Conservation (phyloP, 768 basidiomycete genomes). For the Lactarius sp. region DNA sequence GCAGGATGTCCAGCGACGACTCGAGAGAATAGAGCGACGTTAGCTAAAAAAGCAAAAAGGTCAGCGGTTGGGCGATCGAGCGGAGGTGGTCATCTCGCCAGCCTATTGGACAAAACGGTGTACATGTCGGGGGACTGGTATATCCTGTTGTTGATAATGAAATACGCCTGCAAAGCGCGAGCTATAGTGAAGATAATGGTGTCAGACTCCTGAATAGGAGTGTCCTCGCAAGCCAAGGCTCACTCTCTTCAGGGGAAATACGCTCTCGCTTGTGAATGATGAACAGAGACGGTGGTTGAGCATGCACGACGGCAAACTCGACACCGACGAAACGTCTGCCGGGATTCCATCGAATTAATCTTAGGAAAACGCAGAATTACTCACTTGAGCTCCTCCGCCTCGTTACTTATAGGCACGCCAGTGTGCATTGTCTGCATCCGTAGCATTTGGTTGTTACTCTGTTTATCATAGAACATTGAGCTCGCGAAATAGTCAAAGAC, state of each 20-base stretch:
- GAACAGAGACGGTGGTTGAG: constrained; percentile 75
- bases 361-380: constrained; percentile 26
- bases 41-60: constrained; percentile 38
- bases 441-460: constrained; percentile 86
- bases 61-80: neutral
- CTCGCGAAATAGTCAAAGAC: constrained; percentile 88
- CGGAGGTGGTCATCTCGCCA: constrained; percentile 43
- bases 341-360: neutral
- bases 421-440: constrained; percentile 93
- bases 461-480: constrained; percentile 93
- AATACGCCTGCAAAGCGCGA: constrained; percentile 75
- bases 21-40: constrained; percentile 68
- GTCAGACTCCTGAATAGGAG: constrained; percentile 5
- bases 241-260: constrained; percentile 78
- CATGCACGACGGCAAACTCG: constrained; percentile 82
- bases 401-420: constrained; percentile 68
- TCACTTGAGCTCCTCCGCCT: constrained; percentile 82
- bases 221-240: constrained; percentile 23
- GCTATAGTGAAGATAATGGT: constrained; percentile 36
- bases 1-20: constrained; percentile 69
- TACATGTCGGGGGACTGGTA: constrained; percentile 87
- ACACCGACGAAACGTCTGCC: constrained; percentile 78
- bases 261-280: constrained; percentile 88
- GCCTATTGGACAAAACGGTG: constrained; percentile 74
- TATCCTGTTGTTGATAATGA: constrained; percentile 83